Evolutionary conservation across 2,329 filamentous ascomycete genomes (phyloP).

Genomic region (Rutstroemia sydowiana): DNA sequence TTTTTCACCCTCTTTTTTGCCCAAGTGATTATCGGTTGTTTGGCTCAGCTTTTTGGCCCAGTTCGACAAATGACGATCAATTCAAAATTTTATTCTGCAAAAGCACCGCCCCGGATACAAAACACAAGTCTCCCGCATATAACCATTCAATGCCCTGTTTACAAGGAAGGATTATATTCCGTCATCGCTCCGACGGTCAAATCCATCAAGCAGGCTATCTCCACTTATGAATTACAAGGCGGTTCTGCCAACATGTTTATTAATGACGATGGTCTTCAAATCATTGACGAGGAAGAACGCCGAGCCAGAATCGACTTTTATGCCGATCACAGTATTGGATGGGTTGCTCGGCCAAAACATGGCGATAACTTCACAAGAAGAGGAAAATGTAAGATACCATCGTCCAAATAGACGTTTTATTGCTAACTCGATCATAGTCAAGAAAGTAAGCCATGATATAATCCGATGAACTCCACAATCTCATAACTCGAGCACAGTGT

Average conservation of each 20-base stretch:
- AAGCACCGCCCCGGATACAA: constrained; percentile 56
- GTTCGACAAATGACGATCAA: constrained; percentile 66
- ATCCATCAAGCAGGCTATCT: constrained; percentile 71
- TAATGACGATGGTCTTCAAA: constrained; percentile 68
- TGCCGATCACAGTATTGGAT: constrained; percentile 61
- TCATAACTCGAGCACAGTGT: not conserved
- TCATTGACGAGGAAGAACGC: constrained; percentile 55
- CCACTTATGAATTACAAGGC: constrained; percentile 68
- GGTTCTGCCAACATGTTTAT: constrained; percentile 73
- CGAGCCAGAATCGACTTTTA: constrained; percentile 60
- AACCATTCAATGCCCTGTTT: constrained; percentile 81
- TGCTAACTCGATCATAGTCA: constrained; percentile 23
- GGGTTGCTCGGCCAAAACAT: constrained; percentile 59
- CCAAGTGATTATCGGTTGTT: constrained; percentile 68
- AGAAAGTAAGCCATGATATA: constrained; percentile 31
- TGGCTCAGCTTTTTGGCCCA: constrained; percentile 70
- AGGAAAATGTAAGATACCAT: constrained; percentile 42
- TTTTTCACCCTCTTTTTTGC: constrained; percentile 80
- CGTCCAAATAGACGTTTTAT: constrained; percentile 5
- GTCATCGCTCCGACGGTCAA: constrained; percentile 73
- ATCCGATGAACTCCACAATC: too few relatives aligned
- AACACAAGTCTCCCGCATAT: constrained; percentile 56
- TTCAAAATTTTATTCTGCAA: constrained; percentile 75
- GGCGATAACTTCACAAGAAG: constrained; percentile 54
- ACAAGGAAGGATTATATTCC: constrained; percentile 70